These are phyloP conservation scores for Aspergillus funiculosus DNA, from an alignment of 495 filamentous ascomycete genomes.

Conservation along the genomic window DNA sequence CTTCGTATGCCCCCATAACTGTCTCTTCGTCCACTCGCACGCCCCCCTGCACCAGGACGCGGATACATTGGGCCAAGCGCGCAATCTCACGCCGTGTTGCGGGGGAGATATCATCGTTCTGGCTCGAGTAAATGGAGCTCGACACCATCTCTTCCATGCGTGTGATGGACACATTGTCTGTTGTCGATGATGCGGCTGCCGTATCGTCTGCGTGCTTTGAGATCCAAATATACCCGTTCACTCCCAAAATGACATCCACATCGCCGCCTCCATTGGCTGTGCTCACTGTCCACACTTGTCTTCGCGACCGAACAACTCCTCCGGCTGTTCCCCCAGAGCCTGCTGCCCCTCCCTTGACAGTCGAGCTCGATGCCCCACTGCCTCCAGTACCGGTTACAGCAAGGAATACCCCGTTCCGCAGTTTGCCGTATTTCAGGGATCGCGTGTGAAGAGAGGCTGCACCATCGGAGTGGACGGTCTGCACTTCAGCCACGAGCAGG, in stretches of 20 bases:
- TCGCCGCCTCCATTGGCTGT: constrained; percentile 64
- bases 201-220: constrained; percentile 63
- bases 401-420: constrained; percentile 86
- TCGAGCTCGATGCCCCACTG: constrained; percentile 45
- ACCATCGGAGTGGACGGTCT: constrained; percentile 74
- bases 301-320: constrained; percentile 63
- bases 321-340: constrained; percentile 21
- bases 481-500: constrained; percentile 84
- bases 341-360: constrained; percentile 28
- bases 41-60: constrained; percentile 71
- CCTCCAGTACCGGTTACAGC: constrained; percentile 74
- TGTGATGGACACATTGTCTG: constrained; percentile 58
- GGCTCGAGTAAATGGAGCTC: constrained; percentile 75
- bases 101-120: constrained; percentile 74
- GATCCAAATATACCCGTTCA: constrained; percentile 96
- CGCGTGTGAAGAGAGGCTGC: constrained; percentile 83
- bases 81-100: constrained; percentile 84
- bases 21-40: constrained; percentile 88
- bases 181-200: constrained; percentile 41
- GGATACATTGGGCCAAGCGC: constrained; percentile 70
- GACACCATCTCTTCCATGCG: constrained; percentile 75
- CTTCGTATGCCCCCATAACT: constrained; percentile 75
- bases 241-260: constrained; percentile 82
- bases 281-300: constrained; percentile 81
- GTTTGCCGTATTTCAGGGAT: constrained; percentile 85